phyloP scores from a whole-genome alignment of 176 grass and related monocot species.

The Musa acuminata region DNA sequence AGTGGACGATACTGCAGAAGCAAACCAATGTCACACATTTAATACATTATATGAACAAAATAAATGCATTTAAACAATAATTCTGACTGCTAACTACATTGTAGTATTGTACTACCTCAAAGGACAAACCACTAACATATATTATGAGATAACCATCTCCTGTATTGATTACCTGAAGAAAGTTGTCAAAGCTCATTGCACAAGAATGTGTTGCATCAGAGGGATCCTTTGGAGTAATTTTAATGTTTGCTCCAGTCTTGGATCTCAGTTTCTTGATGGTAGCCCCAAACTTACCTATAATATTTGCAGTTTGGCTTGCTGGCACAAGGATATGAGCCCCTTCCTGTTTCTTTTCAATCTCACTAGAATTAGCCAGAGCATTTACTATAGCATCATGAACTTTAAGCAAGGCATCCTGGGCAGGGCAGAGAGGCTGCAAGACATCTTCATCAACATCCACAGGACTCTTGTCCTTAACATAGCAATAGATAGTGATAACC shows the following conservation, averaged over 20 bases:
- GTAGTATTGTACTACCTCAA: too few species aligned
- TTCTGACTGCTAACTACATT: too few species aligned
- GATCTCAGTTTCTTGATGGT: constrained; percentile 69
- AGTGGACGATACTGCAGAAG: background rate
- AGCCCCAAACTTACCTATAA: constrained; percentile 81
- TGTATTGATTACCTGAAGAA: constrained; percentile 66
- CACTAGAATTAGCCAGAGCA: constrained; percentile 35
- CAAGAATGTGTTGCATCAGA: constrained; percentile 54
- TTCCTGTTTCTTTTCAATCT: constrained; percentile 39
- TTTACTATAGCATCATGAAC: constrained; percentile 83
- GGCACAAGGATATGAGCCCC: constrained; percentile 74
- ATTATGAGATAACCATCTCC: constrained; percentile 2
- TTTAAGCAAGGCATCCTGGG: constrained; percentile 76
- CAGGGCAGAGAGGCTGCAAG: constrained; percentile 50
- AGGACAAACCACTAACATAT: background rate
- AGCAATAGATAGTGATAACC: constrained; percentile 74
- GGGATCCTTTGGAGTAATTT: constrained; percentile 77
- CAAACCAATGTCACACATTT: background rate
- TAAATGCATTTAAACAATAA: too few species aligned
- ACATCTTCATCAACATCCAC: constrained; percentile 43
- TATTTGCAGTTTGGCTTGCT: constrained; percentile 74
- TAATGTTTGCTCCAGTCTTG: constrained; percentile 52
- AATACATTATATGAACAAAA: background rate
- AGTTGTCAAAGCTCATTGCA: constrained; percentile 88
- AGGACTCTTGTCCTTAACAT: constrained; percentile 40